These are phyloP conservation scores for Moesziomyces aphidis DNA, from an alignment of 1,284 basidiomycete genomes.

Conservation along the genomic window DNA sequence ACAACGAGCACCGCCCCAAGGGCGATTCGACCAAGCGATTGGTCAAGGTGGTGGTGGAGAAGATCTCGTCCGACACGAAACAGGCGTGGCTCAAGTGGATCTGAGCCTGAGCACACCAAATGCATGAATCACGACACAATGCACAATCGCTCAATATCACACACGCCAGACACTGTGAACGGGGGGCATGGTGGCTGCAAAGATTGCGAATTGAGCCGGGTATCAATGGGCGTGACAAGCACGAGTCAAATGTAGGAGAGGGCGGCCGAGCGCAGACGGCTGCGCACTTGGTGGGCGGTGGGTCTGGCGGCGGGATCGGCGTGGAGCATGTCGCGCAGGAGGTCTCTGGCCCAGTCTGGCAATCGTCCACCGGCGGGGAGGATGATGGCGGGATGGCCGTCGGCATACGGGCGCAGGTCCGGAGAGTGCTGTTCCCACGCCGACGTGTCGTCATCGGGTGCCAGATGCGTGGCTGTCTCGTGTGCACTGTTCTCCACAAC, in stretches of 20 bases:
- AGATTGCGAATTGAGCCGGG: neutral
- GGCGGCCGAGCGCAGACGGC: conserved; percentile 3
- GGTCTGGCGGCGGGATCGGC: conserved; percentile 49
- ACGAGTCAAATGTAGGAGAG: neutral
- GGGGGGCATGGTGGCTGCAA: neutral
- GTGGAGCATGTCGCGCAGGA: conserved; percentile 56
- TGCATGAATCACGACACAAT: neutral
- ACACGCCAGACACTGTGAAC: neutral
- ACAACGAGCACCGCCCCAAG: neutral
- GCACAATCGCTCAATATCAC: neutral
- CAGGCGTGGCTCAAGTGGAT: conserved; percentile 54
- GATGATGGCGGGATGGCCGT: conserved; percentile 62
- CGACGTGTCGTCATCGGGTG: conserved; percentile 3
- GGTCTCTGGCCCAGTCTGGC: conserved; percentile 56
- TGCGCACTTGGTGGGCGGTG: conserved; percentile 45
- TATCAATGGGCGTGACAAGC: neutral
- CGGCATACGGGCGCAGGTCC: conserved; percentile 42
- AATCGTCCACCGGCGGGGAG: conserved; percentile 62
- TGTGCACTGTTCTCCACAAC: too few relatives aligned
- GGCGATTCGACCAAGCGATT: conserved; percentile 1
- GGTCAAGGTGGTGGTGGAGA: conserved; percentile 45
- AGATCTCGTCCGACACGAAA: conserved; percentile 39
- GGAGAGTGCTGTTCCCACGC: conserved; percentile 1
- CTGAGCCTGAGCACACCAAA: conserved; percentile 2
- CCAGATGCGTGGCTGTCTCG: neutral